A percentile compares a stretch with the other conserved stretches of the same genome.
Evolutionary conservation across 176 grass and related monocot genomes (phyloP).

Genomic region (Oryza nivara): DNA sequence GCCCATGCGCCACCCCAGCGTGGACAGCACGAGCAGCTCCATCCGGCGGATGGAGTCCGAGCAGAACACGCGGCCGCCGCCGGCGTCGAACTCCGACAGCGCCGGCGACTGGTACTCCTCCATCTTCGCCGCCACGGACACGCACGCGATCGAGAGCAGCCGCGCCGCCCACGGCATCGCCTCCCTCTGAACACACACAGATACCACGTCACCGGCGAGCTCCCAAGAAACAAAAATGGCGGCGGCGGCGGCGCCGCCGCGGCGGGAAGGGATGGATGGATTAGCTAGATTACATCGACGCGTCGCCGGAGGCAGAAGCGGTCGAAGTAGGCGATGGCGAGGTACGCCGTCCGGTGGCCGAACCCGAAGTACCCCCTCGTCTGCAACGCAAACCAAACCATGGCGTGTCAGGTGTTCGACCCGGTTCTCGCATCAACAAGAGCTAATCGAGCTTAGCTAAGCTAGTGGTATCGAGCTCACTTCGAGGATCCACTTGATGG

Average conservation of each 20-base stretch:
- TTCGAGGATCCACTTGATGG: conserved; percentile 81
- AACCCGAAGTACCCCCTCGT: conserved; percentile 70
- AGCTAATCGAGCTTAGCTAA: not conserved
- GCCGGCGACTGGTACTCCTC: conserved; percentile 70
- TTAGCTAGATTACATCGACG: conserved; percentile 72
- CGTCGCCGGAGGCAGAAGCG: conserved; percentile 74
- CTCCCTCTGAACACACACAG: conserved; percentile 60
- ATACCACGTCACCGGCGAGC: conserved; percentile 5
- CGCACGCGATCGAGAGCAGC: conserved; percentile 82
- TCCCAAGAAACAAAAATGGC: conserved; percentile 28
- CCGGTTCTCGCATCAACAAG: conserved; percentile 5
- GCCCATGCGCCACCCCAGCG: conserved; percentile 85
- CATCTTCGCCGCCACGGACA: conserved; percentile 94
- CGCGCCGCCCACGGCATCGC: conserved; percentile 72
- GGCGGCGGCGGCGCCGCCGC: not conserved
- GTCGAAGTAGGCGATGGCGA: conserved; percentile 88
- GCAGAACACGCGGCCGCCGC: conserved; percentile 61
- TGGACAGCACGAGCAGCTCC: conserved; percentile 92
- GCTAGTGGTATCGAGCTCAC: conserved; percentile 42
- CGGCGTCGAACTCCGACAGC: conserved; percentile 73
- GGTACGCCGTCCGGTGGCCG: conserved; percentile 79
- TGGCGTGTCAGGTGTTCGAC: conserved; percentile 10
- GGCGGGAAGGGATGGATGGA: not conserved
- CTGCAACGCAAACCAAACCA: conserved; percentile 54
- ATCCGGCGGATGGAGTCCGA: conserved; percentile 63